Evolutionary conservation across 2,329 filamentous ascomycete species (phyloP), one percentile per base, ranked within the genome.

Genomic region (Hymenoscyphus fraxineus): DNA sequence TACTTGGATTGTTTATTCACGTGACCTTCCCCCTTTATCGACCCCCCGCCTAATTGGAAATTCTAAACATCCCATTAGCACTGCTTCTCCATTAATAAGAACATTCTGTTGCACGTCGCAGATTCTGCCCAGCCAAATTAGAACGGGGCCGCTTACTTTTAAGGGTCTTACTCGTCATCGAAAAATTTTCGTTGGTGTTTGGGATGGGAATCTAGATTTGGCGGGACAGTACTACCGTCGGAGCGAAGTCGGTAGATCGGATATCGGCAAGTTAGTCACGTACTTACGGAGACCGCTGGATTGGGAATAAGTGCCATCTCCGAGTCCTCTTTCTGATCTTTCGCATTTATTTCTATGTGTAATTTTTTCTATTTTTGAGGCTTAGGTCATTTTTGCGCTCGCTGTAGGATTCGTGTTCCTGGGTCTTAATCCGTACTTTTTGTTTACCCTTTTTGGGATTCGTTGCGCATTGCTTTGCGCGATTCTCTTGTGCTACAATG

Each of bases 131-230:
- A 57, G 54, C 54, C 54, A 32, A 19, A 10, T 27, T 31, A 31
- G 22, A 31, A 57, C 35, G 32, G 32, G 54, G 13, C 16, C 16
- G 54, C 12, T 35, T 32, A 32, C 32, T 38, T 57, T 31, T 57
- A 32, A 27, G 54, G 32, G 27, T 57, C 54, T 57, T 57, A 12
- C n/a, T n/a, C 54, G 32, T 31, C 54, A 57, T 57, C 54, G 54
- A 51, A 51, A 31, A n/a, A 27, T 13, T 57, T 35, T 9, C 44
- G 27, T 51, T 19, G 44, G 54, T 31, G 54, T 31, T 32, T 57
- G 54, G n/a, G 54, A 35, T 57, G 54, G 6, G 31, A 57, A 57
- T 51, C 44, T 51, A 51, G 54, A 57, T 57, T 57, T 57, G 54
- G 27, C 54, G 54, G 27, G 27, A 27, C 27, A 27, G 27, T 27